A percentile compares a stretch with the other conserved stretches of the same genome.
These are phyloP conservation scores for Pythium dissotocum DNA, from an alignment of 352 stramenopile species.

Conservation along the genomic window DNA sequence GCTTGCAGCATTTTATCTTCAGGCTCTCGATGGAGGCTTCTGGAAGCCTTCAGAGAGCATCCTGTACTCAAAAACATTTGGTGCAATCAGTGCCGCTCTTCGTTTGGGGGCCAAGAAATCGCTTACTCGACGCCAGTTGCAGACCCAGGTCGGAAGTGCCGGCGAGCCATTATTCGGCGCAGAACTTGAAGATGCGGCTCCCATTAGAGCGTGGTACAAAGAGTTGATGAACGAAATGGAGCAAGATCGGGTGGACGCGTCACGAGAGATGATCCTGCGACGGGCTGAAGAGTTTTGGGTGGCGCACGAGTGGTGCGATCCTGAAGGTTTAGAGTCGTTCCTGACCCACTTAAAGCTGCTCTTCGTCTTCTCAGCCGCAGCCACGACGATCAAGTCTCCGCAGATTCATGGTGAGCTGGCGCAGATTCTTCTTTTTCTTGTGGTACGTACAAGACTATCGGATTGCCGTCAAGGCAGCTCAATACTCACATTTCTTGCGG, in stretches of 20 bases:
- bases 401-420: background rate
- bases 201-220: background rate
- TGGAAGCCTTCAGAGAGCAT: background rate
- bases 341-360: slow-evolving; percentile 2
- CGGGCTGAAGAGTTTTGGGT: background rate
- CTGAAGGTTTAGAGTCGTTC: background rate
- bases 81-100: background rate
- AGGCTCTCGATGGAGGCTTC: background rate
- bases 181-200: background rate
- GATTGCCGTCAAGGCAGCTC: too few relatives aligned
- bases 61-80: background rate
- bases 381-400: background rate
- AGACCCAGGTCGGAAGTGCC: background rate
- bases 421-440: slow-evolving; percentile 4
- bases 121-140: background rate
- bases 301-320: background rate
- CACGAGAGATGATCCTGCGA: background rate
- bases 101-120: background rate
- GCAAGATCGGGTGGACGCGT: background rate
- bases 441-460: background rate
- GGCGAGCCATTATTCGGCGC: slow-evolving; percentile 6
- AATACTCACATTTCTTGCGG: background rate
- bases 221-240: background rate
- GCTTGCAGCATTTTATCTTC: slow-evolving; percentile 9
- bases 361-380: background rate